phyloP scores from a whole-genome alignment of 495 filamentous ascomycete species.

The Massariosphaeria phaeospora region DNA sequence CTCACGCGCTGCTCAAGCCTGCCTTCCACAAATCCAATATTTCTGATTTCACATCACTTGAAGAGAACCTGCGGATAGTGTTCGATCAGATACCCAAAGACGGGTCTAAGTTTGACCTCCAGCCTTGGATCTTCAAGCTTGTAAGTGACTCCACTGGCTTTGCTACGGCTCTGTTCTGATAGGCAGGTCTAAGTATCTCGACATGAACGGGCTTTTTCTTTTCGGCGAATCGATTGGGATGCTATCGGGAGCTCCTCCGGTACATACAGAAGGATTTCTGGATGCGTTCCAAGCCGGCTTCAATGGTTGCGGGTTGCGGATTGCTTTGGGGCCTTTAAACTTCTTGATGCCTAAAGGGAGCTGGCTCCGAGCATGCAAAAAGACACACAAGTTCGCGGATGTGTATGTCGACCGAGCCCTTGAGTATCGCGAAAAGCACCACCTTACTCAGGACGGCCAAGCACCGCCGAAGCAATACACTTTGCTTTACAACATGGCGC shows the following conservation, averaged over 20 bases:
- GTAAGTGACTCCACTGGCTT: background rate
- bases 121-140: background rate
- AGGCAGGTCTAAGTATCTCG: background rate
- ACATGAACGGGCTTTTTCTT: slow-evolving; percentile 1
- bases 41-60: background rate
- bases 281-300: slow-evolving; percentile 2
- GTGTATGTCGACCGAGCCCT: background rate
- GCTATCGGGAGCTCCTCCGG: background rate
- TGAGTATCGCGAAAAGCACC: background rate
- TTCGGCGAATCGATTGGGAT: background rate
- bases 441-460: too few species aligned
- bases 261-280: background rate
- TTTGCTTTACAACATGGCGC: background rate
- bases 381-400: background rate
- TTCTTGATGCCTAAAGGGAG: background rate
- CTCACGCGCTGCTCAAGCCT: background rate
- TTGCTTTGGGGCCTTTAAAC: background rate
- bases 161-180: background rate
- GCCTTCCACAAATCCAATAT: background rate
- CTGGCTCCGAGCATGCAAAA: background rate
- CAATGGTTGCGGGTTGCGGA: background rate
- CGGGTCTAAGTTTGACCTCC: background rate
- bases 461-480: background rate
- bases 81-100: background rate
- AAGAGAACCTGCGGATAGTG: background rate